These are phyloP conservation scores for Hypoxylon cercidicola DNA, from an alignment of 495 filamentous ascomycete genomes.

Conservation along the genomic window DNA sequence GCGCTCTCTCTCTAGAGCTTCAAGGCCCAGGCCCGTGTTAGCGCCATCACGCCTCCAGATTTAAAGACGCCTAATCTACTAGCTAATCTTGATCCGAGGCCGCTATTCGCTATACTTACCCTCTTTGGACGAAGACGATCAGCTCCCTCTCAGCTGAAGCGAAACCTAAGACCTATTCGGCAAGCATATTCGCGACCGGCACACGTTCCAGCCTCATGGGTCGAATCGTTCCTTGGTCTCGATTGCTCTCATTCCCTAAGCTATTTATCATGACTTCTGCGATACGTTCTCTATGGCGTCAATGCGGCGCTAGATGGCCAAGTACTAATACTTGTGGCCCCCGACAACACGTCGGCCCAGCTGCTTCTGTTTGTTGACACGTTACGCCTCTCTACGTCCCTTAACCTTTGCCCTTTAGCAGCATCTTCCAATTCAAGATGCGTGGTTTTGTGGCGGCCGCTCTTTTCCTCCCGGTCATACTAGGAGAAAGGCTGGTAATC, in stretches of 20 bases:
- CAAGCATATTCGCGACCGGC: conserved; percentile 14
- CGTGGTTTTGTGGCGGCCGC: conserved; percentile 19
- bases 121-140: conserved; percentile 22
- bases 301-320: conserved; percentile 4
- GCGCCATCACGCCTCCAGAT: conserved; percentile 17
- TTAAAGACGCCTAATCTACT: conserved; percentile 14
- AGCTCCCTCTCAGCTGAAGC: conserved; percentile 33
- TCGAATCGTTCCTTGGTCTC: conserved; percentile 27
- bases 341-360: neutral
- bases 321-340: conserved; percentile 14
- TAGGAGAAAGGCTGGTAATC: conserved; percentile 37
- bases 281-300: conserved; percentile 15
- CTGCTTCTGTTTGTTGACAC: neutral
- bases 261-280: conserved; percentile 28
- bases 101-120: conserved; percentile 27
- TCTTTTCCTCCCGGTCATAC: conserved; percentile 26
- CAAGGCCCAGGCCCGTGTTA: conserved; percentile 23
- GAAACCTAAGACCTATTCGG: conserved; percentile 34
- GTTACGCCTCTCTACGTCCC: neutral
- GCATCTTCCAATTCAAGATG: conserved; percentile 30
- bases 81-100: conserved; percentile 28
- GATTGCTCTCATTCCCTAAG: conserved; percentile 19
- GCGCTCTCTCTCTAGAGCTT: conserved; percentile 4
- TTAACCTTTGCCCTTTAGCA: neutral
- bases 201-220: conserved; percentile 23